phyloP scores from a whole-genome alignment of 352 stramenopile species.

The Globisporangium splendens region DNA sequence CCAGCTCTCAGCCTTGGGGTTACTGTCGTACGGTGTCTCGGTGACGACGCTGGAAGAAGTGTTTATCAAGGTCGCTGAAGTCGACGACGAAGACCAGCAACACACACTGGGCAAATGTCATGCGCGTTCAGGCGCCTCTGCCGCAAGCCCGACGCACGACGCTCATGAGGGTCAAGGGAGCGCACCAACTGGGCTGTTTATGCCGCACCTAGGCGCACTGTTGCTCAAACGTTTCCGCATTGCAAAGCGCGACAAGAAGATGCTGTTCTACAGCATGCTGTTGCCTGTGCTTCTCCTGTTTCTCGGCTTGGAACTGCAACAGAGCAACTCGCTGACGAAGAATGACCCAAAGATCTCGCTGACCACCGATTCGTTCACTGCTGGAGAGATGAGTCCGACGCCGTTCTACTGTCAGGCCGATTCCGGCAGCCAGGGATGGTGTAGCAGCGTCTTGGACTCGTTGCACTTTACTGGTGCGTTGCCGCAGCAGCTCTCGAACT shows the following conservation, averaged over 20 bases:
- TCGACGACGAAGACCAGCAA: conserved; percentile 31
- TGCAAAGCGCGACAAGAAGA: conserved; percentile 62
- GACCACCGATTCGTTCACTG: no score
- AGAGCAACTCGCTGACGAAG: conserved; percentile 2
- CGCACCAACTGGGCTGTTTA: conserved; percentile 20
- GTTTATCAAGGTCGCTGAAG: conserved; percentile 85
- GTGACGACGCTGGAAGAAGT: no score
- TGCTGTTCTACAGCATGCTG: conserved; percentile 43
- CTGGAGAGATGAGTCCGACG: no score
- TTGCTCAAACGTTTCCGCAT: conserved; percentile 61
- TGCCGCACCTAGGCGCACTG: conserved; percentile 42
- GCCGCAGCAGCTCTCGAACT: no score
- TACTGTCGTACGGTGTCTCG: conserved; percentile 90
- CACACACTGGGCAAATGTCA: neutral
- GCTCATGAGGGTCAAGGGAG: no score
- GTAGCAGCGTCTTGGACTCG: no score
- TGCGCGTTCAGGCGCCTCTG: no score
- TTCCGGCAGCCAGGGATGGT: no score
- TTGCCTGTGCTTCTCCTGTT: conserved; percentile 63
- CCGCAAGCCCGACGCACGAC: no score
- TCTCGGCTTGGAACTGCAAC: conserved; percentile 35
- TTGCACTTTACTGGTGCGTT: no score
- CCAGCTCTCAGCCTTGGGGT: neutral
- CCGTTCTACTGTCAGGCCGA: no score
- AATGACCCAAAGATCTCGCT: no score